These are phyloP conservation scores for Ganoderma multipileum DNA, from an alignment of 1,284 basidiomycete genomes.

Conservation along the genomic window DNA sequence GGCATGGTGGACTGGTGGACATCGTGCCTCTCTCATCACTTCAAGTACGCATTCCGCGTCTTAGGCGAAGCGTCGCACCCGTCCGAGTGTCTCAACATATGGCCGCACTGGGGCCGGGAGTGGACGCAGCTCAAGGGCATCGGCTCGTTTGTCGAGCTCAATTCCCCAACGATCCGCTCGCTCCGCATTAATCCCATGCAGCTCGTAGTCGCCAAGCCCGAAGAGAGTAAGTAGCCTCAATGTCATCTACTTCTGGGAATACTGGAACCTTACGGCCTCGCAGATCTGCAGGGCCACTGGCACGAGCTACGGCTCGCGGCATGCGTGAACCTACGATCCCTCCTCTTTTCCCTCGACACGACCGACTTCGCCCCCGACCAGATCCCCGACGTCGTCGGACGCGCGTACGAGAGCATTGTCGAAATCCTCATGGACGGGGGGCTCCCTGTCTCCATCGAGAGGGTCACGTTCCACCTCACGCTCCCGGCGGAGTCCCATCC, in stretches of 20 bases:
- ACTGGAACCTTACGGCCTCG: background rate
- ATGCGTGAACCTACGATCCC: background rate
- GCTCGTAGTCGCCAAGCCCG: background rate
- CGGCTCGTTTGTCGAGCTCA: background rate
- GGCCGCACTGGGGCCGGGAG: background rate
- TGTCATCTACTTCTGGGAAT: background rate
- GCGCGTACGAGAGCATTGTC: background rate
- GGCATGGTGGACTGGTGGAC: background rate
- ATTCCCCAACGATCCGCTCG: background rate
- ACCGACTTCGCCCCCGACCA: background rate
- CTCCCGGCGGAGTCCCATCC: background rate
- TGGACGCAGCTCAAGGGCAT: background rate
- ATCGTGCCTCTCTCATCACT: background rate
- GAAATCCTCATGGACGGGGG: background rate
- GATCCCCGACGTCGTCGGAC: background rate
- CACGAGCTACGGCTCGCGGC: background rate
- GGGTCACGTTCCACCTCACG: background rate
- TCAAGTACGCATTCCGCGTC: background rate
- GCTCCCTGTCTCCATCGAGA: background rate
- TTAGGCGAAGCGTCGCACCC: background rate
- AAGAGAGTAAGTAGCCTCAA: background rate
- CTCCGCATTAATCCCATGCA: constrained; percentile 1
- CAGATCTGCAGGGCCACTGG: background rate
- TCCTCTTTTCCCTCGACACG: background rate
- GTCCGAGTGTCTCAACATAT: constrained; percentile 1